Base-by-base conservation (phyloP, 306 rosid species). In the Cercis canadensis region DNA sequence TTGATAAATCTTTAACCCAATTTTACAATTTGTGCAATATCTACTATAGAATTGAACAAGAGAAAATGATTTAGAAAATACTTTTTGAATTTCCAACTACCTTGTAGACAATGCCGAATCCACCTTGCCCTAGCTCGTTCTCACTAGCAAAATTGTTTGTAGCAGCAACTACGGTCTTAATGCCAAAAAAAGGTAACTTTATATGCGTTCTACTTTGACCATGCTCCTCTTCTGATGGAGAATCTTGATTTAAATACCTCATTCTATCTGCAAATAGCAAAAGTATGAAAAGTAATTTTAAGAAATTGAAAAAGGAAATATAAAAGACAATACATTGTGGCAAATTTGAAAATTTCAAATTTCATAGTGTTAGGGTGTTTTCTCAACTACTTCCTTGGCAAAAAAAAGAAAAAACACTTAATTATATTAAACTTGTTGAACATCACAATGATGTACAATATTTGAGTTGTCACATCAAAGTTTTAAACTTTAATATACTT, bases 81-180 rank as follows among this genome's bases (percentile, higher is more conserved):
- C n/a, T n/a, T n/a, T 7, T 43, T 3, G 2, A 34, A n/a, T n/a
- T n/a, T n/a, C 7, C 6, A 6, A 9, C 0, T 73, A 77, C 92
- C 92, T 83, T 84, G 36, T 82, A 87, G 52, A 87, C 87, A 8
- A 76, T 43, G 40, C 92, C 92, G 68, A 87, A 84, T 11, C 92
- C 89, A 15, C 89, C 92, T 65, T 87, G 80, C n/a, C 92, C 89
- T 51, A 87, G 75, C 78, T 82, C 80, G 52, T 82, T 82, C 16
- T 56, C 65, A 0, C n/a, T 1, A 57, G 66, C 50, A 49, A 77
- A 84, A 11, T 72, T 62, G 8, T 53, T 41, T 31, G 92, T 87
- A 7, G 84, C 87, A 14, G 31, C 56, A 7, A 54, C 47, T 37
- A 73, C 67, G n/a, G n/a, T 70, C 17, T 37, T 49, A n/a, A 62